Evolutionary conservation across 176 grass and related monocot genomes (phyloP), one percentile per base, ranked within the genome.

Genomic region (Ampelocalamus luodianensis): DNA sequence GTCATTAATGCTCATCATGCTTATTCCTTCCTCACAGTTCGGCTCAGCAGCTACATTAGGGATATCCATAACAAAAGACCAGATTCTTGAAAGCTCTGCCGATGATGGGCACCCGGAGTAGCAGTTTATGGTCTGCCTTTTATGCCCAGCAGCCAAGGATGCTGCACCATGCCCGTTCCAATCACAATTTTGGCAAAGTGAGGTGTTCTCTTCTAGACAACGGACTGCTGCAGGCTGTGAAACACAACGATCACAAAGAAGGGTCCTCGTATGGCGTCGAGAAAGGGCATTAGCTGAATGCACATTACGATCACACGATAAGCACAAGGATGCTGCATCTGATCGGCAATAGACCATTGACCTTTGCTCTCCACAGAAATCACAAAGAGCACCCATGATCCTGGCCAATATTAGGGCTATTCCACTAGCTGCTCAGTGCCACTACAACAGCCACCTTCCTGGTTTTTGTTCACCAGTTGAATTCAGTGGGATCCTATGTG

Each of bases 201-300:
- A 96, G 39, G 34, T 26, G 27, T 79, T 94, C 34, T 96, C 93
- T 40, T 92, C 91, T 49, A 87, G 76, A 84, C 96, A 99, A 11
- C 86, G 74, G 39, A 94, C 84, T 58, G 71, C 54, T 51, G 93
- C 93, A 71, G 93, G 93, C 74, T 99, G 93, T 27, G 82, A 79
- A 66, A 10, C 62, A 84, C 96, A 99, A 43, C 81, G 88, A 76
- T 94, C 97, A 76, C 96, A 96, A 44, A 99, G 73, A 81, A 96
- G 93, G 85, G 93, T 96, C 48, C 91, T 92, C n/a, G 51, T 84
- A 80, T 99, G 96, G 63, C 93, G 89, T 20, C 27, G 81, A 40
- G 96, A 96, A 18, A 99, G 91, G 3, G 93, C 85, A 46, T 99
- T 99, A 59, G 93, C 93, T 72, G 93, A 99, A 79, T 99, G 93